Percentiles rank a stretch among this genome's conserved stretches.
These are phyloP conservation scores for Periglandula ipomoeae DNA, from an alignment of 2,329 filamentous ascomycete genomes.

Conservation along the genomic window DNA sequence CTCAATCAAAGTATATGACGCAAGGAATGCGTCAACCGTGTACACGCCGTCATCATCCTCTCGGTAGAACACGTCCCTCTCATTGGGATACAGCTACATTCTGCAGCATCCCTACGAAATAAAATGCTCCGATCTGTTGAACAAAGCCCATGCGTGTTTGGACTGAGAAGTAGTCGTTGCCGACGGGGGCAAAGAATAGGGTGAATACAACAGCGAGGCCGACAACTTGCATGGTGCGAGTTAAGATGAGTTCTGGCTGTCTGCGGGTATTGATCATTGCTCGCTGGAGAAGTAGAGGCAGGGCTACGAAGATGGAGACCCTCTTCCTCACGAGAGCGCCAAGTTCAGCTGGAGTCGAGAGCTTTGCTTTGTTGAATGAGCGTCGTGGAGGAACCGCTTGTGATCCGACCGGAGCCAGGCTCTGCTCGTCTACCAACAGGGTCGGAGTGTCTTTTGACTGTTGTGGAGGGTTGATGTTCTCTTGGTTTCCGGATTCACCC, in stretches of 20 bases:
- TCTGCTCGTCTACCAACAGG: not conserved
- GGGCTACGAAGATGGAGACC: constrained; percentile 51
- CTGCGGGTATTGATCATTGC: constrained; percentile 60
- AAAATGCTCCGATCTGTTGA: constrained; percentile 61
- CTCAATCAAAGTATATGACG: constrained; percentile 61
- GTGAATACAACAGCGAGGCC: constrained; percentile 54
- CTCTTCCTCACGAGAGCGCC: constrained; percentile 57
- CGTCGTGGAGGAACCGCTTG: constrained; percentile 23
- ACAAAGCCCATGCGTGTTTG: constrained; percentile 68
- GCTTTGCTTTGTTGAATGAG: constrained; percentile 32
- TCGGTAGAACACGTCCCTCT: constrained; percentile 68
- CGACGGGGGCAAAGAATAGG: constrained; percentile 63
- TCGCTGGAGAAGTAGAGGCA: constrained; percentile 59
- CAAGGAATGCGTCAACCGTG: constrained; percentile 59
- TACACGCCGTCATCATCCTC: constrained; percentile 70
- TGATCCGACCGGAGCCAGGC: constrained; percentile 8
- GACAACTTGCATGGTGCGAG: constrained; percentile 57
- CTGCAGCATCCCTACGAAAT: constrained; percentile 71
- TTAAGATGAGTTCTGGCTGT: constrained; percentile 54
- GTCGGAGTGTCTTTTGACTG: not conserved
- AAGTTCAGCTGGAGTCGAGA: constrained; percentile 62
- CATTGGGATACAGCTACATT: constrained; percentile 66
- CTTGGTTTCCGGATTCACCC: not conserved
- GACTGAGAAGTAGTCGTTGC: constrained; percentile 58
- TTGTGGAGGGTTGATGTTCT: not conserved